Conservation (phyloP, 2,329 filamentous ascomycete species). For the Cercospora beticola region DNA sequence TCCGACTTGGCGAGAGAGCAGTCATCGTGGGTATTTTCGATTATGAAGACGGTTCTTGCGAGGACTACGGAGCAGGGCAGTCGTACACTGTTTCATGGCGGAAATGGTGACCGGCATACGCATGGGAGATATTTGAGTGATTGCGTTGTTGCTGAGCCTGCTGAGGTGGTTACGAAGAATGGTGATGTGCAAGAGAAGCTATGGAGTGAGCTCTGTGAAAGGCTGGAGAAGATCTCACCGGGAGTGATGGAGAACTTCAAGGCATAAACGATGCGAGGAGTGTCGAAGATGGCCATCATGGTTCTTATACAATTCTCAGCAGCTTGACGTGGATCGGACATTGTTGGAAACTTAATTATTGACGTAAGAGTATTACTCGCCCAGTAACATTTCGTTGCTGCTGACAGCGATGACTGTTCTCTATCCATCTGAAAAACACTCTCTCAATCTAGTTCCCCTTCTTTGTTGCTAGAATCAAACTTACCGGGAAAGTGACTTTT, state of each 20-base stretch:
- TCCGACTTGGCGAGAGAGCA: not conserved
- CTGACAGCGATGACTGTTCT: not conserved
- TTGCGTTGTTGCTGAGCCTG: conserved; percentile 33
- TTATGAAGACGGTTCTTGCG: conserved; percentile 32
- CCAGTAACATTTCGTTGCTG: not conserved
- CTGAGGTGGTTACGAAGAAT: conserved; percentile 38
- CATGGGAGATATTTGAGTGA: conserved; percentile 45
- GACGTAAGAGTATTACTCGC: too few relatives aligned
- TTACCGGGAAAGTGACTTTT: not conserved
- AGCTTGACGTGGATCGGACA: too few relatives aligned
- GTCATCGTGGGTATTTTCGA: not conserved
- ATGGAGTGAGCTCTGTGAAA: conserved; percentile 40
- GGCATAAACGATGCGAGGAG: not conserved
- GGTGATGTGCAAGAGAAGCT: conserved; percentile 35
- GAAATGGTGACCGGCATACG: conserved; percentile 33
- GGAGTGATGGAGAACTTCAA: conserved; percentile 17
- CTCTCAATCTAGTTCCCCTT: not conserved
- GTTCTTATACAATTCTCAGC: too few relatives aligned
- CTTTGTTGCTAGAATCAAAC: not conserved
- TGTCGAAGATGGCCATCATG: too few relatives aligned
- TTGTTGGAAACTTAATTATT: too few relatives aligned
- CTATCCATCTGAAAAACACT: too few relatives aligned
- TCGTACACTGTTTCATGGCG: conserved; percentile 41
- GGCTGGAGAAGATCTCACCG: conserved; percentile 38
- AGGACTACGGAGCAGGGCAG: conserved; percentile 41